Evolutionary conservation across 371 early-diverging fungal species (phyloP), one percentile per base, ranked within the genome.

Genomic region (Circinella minor): DNA sequence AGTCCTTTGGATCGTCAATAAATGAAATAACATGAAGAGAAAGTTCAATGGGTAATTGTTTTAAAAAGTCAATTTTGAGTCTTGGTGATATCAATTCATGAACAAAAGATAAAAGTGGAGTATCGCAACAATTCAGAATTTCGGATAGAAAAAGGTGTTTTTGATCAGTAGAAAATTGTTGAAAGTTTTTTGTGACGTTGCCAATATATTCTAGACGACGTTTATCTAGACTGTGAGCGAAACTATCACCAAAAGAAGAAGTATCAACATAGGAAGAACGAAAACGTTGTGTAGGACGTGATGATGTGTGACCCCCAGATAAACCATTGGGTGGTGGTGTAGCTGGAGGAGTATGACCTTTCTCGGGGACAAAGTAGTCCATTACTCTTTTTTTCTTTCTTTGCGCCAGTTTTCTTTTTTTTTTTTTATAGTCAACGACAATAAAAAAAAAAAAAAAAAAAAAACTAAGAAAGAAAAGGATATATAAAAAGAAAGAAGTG

Each of bases 61-160:
- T 88, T 3, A 94, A 64, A 72, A 93, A 93, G 74, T 95, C 94
- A 59, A 90, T 86, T 73, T 93, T 93, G n/a, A 95, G 86, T 36
- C 82, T 75, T 17, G 90, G 90, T 0, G 88, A 83, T 66, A 89
- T 89, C 18, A 84, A 75, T 55, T 77, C 78, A 69, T 84, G 81
- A 13, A 90, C 74, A 70, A 83, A 84, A 43, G 86, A 79, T 55
- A 90, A 83, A 60, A 88, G 88, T 14, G 81, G 76, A 55, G 77
- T 88, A 61, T 80, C 80, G 73, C 88, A 89, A 64, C 81, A 72
- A 70, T 85, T 81, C 68, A 89, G 74, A 18, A 89, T 80, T 63
- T 84, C 86, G 54, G 76, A 74, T 8, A 84, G 61, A 47, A 84
- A 67, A 36, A 76, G 73, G 36, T 84, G 82, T 36, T 80, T 74